A percentile compares a stretch with the other conserved stretches of the same genome.
phyloP scores from a whole-genome alignment of 305 asterid genomes.

The Fraxinus sp. region DNA sequence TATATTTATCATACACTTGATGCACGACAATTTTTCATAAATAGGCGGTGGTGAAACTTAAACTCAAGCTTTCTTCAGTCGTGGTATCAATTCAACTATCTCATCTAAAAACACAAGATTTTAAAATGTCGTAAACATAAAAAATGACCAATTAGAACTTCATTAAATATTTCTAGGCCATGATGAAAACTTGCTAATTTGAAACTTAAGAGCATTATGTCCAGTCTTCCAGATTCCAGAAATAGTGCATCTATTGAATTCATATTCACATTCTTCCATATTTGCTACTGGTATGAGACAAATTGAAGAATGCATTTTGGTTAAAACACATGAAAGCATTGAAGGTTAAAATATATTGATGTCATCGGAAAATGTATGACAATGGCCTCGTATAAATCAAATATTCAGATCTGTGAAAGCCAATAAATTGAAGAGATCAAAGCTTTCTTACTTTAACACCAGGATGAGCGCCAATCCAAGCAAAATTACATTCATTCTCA shows the following conservation, averaged over 20 bases:
- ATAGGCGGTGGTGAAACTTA: not conserved
- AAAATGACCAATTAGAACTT: not conserved
- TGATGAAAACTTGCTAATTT: not conserved
- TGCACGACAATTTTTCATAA: not conserved
- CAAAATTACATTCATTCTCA: constrained; percentile 22
- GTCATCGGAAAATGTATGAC: not conserved
- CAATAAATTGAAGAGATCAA: not conserved
- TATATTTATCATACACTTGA: not conserved
- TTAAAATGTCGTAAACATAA: not conserved
- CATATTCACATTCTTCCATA: not conserved
- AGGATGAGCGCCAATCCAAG: constrained; percentile 42
- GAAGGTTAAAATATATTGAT: not conserved
- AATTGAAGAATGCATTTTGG: not conserved
- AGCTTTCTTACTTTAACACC: constrained; percentile 35
- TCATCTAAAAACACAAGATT: not conserved
- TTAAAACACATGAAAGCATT: not conserved
- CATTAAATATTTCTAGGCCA: not conserved
- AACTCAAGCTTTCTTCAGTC: not conserved
- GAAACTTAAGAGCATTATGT: not conserved
- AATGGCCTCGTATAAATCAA: not conserved
- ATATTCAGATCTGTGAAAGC: not conserved
- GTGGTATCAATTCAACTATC: not conserved
- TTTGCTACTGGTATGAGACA: not conserved
- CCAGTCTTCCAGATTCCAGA: not conserved
- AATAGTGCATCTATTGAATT: not conserved